Evolutionary conservation across 257 asterid species (phyloP).

Genomic region (Plantago major): DNA sequence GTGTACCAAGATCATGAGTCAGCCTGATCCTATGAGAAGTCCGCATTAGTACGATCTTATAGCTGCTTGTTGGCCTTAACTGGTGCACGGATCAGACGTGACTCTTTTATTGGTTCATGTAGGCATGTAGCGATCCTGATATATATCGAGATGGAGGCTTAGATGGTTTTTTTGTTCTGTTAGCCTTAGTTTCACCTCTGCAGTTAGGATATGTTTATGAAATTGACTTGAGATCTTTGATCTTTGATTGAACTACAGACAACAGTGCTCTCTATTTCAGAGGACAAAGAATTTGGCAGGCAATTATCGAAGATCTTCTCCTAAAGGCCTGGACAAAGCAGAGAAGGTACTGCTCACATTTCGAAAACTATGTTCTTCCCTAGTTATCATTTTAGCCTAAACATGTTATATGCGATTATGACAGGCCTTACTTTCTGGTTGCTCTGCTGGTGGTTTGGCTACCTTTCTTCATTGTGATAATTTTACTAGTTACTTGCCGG

Average conservation of each 20-base stretch:
- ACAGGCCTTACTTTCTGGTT: slow-evolving; percentile 92
- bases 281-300: slow-evolving; percentile 91
- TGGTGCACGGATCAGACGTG: no score
- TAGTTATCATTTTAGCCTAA: no score
- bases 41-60: no score
- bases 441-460: slow-evolving; percentile 97
- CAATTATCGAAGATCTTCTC: slow-evolving; percentile 75
- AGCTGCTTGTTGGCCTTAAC: no score
- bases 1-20: not conserved
- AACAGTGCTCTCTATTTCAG: slow-evolving; percentile 78
- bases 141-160: no score
- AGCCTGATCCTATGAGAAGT: no score
- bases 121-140: no score
- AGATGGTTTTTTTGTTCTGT: no score
- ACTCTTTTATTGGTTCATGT: no score
- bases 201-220: not conserved
- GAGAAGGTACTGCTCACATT: slow-evolving; percentile 42
- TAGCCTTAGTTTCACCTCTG: no score
- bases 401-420: no score
- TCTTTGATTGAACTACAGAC: slow-evolving; percentile 59
- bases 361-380: not conserved
- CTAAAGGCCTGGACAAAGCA: slow-evolving; percentile 77
- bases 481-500: slow-evolving; percentile 61
- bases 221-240: slow-evolving; percentile 22
- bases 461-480: slow-evolving; percentile 81